A percentile compares a stretch with the other conserved stretches of the same genome.
phyloP scores from a whole-genome alignment of 768 basidiomycete genomes.

The Suillus bovinus region DNA sequence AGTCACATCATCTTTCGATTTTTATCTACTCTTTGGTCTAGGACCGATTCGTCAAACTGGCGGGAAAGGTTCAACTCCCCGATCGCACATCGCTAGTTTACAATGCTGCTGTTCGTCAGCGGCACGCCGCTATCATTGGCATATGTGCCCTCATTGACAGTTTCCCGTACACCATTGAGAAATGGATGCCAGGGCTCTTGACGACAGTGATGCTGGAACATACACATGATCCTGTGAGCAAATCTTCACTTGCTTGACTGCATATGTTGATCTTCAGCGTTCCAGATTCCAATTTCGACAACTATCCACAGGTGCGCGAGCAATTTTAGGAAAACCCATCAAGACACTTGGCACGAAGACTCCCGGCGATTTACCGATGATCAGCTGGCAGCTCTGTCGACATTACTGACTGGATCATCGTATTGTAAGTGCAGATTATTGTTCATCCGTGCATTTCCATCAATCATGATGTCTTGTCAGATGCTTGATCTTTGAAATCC shows the following conservation, averaged over 20 bases:
- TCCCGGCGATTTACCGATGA: slow-evolving; percentile 84
- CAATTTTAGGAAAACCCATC: slow-evolving; percentile 80
- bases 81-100: slow-evolving; percentile 64
- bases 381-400: slow-evolving; percentile 78
- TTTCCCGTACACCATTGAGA: slow-evolving; percentile 90
- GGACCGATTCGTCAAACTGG: slow-evolving; percentile 79
- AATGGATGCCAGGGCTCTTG: slow-evolving; percentile 85
- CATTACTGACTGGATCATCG: slow-evolving; percentile 82
- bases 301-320: slow-evolving; percentile 80
- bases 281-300: slow-evolving; percentile 79
- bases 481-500: slow-evolving; percentile 9
- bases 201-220: slow-evolving; percentile 79
- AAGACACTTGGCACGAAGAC: slow-evolving; percentile 91
- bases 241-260: slow-evolving; percentile 3
- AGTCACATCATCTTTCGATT: not conserved
- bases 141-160: slow-evolving; percentile 90
- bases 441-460: slow-evolving; percentile 20
- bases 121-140: slow-evolving; percentile 88
- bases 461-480: not conserved
- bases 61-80: slow-evolving; percentile 68
- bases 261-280: slow-evolving; percentile 10
- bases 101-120: slow-evolving; percentile 67
- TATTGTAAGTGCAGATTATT: slow-evolving; percentile 55
- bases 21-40: slow-evolving; percentile 26
- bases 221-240: slow-evolving; percentile 74